phyloP scores from a whole-genome alignment of 768 basidiomycete genomes.

The Lactarius sanguifluus region DNA sequence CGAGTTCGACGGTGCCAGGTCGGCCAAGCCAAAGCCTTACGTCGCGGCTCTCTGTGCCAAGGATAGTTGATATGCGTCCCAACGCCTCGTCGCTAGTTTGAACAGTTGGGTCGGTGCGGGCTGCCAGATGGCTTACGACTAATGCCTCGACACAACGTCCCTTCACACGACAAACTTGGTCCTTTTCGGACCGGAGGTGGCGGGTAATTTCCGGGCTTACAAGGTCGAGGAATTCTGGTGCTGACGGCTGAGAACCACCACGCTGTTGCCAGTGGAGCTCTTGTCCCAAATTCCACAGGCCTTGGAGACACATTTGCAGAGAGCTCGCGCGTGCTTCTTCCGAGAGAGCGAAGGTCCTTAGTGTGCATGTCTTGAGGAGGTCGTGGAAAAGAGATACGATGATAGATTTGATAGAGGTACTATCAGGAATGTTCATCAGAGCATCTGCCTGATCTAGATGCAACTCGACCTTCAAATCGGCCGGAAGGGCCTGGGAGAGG shows the following conservation, averaged over 20 bases:
- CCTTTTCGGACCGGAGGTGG: background rate
- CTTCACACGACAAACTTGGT: background rate
- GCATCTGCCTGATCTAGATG: background rate
- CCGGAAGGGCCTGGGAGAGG: background rate
- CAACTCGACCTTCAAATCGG: background rate
- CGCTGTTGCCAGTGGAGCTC: background rate
- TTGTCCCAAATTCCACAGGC: background rate
- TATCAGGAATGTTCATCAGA: background rate
- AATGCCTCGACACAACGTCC: background rate
- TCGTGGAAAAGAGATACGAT: background rate
- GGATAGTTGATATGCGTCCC: background rate
- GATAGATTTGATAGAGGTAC: background rate
- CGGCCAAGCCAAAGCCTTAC: background rate
- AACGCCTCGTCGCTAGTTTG: background rate
- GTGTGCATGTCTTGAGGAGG: background rate
- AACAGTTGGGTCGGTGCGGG: background rate
- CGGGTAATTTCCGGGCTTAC: background rate
- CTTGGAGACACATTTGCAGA: background rate
- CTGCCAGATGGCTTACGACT: background rate
- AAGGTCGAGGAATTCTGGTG: background rate
- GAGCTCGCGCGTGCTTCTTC: background rate
- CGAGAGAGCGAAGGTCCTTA: background rate
- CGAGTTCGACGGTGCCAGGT: background rate
- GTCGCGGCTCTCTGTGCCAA: background rate
- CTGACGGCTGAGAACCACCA: background rate